Base-by-base conservation (phyloP, 805 yeast species). In the Zygoascus biomembranicola region DNA sequence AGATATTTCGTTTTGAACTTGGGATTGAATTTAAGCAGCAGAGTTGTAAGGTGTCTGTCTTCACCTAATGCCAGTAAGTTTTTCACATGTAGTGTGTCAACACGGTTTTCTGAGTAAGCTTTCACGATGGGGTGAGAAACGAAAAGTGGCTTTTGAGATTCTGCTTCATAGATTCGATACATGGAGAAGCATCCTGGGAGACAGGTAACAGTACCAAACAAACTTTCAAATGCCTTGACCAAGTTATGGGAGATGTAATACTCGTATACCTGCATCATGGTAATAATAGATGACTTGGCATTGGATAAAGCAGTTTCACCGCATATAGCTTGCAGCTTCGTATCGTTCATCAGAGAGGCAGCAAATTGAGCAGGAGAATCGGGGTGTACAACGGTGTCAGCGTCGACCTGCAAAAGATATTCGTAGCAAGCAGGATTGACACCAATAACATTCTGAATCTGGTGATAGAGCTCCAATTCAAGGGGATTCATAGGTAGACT, bases 171-270 rank as follows among this genome's bases (percentile, higher is more conserved):
- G 55, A 80, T 68, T 47, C 84, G 70, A 64, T 77, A 80, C 75
- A 80, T 75, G 18, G 77, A 68, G 74, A 80, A 80, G 71, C 85
- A 80, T 28, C 85, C 85, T 0, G 85, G 85, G 56, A 80, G 71
- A 73, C 85, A 80, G 4, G 85, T 80, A 32, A 80, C 84, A 55
- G 80, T 76, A 43, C 85, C 85, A 58, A 80, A 80, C 47, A 80
- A 73, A 19, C 80, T 74, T 64, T 80, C 85, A 61, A 80, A 80
- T 0, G 84, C 84, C 65, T 80, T 80, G 14, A 83, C 77, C 62
- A 79, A 76, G 64, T 80, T 81, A 63, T 80, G 85, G 31, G 84
- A 79, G 60, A 80, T 79, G 63, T 78, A 80, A 67, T 80, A 80
- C 58, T 80, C 85, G 61, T 80, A 80, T 45, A 80, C 85, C 65